Base-by-base conservation (phyloP, 805 yeast species). In the Metschnikowia orientalis region DNA sequence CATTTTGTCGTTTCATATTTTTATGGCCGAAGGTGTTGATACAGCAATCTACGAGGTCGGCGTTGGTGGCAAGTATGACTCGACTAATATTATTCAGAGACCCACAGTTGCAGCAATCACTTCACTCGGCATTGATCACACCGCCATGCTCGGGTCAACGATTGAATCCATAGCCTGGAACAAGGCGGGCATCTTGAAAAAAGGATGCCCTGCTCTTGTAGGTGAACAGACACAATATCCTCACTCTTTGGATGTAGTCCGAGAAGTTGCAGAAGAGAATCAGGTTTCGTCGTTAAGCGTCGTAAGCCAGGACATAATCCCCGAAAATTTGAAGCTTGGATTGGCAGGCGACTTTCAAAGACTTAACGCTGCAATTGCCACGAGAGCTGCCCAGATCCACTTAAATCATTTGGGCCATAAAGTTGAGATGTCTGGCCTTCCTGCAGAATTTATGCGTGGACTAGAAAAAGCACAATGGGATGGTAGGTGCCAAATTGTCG, bases 1-100 rank as follows among this genome's bases (percentile, higher is more conserved):
- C 0, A 61, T 94, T 11, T 58, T 92, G 39, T 86, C 97, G 3
- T 92, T 88, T 65, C 96, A 94, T 55, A 82, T 87, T 1, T 94
- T 94, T 48, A 56, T 86, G 61, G 71, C 75, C 34, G 98, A 92
- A 59, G 82, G 84, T 2, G 89, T 92, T n/a, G 84, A 88, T 52
- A 75, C 95, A 21, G 97, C 97, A 8, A 81, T 92, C 23, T 88
- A 85, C 53, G 99, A 92, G 57, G 99, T 94, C 18, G 99, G 99
- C 14, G 95, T 92, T 29, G 99, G 99, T 18, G 99, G 99, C 5
- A 94, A 85, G 53, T 87, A 78, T 51, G 99, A 92, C 57, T 86
- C 96, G n/a, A 92, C 99, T 8, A 92, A 92, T 54, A 73, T 92
- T 2, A 75, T 92, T 30, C 77, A 70, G 26, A 62, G 68, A 26